These are phyloP conservation scores for Mycena rosella DNA, from an alignment of 768 basidiomycete genomes.

Conservation along the genomic window DNA sequence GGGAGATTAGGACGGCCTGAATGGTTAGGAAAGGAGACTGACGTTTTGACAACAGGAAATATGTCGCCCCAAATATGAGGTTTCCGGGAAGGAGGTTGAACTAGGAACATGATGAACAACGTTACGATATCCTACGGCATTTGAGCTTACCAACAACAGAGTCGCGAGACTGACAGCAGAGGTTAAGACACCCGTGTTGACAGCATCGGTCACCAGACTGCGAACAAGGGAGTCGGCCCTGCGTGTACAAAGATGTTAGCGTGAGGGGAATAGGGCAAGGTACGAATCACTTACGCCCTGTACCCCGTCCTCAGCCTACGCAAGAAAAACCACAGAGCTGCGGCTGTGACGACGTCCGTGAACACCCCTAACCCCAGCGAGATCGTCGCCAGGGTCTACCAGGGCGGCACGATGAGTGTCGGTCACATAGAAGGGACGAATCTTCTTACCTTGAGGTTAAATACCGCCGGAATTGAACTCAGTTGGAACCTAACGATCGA, in stretches of 20 bases:
- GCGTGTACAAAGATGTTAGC: background rate
- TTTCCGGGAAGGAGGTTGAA: conserved; percentile 68
- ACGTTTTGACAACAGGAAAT: conserved; percentile 78
- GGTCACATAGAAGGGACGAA: conserved; percentile 6
- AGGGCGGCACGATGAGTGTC: background rate
- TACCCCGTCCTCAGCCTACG: conserved; percentile 69
- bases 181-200: conserved; percentile 76
- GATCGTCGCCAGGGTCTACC: conserved; percentile 62
- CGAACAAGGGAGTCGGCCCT: conserved; percentile 74
- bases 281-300: conserved; percentile 53
- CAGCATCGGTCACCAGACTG: conserved; percentile 68
- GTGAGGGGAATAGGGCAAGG: background rate
- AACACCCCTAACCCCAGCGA: conserved; percentile 66
- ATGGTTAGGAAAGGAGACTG: conserved; percentile 39
- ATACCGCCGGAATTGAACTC: conserved; percentile 56
- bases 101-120: conserved; percentile 45
- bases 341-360: conserved; percentile 72
- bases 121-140: too few species aligned
- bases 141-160: conserved; percentile 63
- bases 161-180: conserved; percentile 64
- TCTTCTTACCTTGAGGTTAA: conserved; percentile 57
- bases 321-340: conserved; percentile 70
- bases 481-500: conserved; percentile 46
- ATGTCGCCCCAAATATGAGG: conserved; percentile 70
- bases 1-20: too few species aligned